phyloP scores from a whole-genome alignment of 1,139 yeast genomes.

The Meyerozyma smithsonii region DNA sequence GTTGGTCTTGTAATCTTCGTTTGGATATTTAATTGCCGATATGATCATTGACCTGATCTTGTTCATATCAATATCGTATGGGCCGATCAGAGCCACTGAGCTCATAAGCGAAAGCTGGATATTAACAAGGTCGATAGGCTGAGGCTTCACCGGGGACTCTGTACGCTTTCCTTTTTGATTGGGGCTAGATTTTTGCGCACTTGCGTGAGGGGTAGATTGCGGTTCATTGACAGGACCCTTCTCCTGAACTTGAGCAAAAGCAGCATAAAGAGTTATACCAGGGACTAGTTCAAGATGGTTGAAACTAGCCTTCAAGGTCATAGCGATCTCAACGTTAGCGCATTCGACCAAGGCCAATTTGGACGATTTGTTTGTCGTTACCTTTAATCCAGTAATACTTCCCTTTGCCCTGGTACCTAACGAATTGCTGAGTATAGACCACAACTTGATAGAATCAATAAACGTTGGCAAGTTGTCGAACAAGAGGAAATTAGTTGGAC shows the following conservation, averaged over 20 bases:
- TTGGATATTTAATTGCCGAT: slow-evolving; percentile 27
- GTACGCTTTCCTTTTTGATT: not conserved
- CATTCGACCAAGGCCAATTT: slow-evolving; percentile 70
- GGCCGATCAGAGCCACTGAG: slow-evolving; percentile 14
- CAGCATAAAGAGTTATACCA: slow-evolving; percentile 61
- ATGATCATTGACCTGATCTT: slow-evolving; percentile 31
- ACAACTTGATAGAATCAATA: slow-evolving; percentile 32
- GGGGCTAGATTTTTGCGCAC: not conserved
- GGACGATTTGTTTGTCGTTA: slow-evolving; percentile 39
- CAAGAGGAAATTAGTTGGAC: slow-evolving; percentile 73
- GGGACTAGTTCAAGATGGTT: slow-evolving; percentile 80
- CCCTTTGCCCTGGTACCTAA: slow-evolving; percentile 21
- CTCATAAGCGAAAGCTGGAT: slow-evolving; percentile 22
- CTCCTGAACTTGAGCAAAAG: slow-evolving; percentile 59
- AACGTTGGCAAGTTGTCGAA: slow-evolving; percentile 69
- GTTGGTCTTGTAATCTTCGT: slow-evolving; percentile 36
- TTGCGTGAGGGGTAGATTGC: slow-evolving; percentile 3
- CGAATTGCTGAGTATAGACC: slow-evolving; percentile 28
- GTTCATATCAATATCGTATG: slow-evolving; percentile 21
- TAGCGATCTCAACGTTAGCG: slow-evolving; percentile 65
- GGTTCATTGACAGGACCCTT: slow-evolving; percentile 5
- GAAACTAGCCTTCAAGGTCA: slow-evolving; percentile 68
- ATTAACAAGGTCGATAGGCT: slow-evolving; percentile 23
- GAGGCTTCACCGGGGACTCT: not conserved
- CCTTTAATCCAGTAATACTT: slow-evolving; percentile 44